Base-by-base conservation (phyloP, 164 flowering plant species). In the Macadamia integrifolia region DNA sequence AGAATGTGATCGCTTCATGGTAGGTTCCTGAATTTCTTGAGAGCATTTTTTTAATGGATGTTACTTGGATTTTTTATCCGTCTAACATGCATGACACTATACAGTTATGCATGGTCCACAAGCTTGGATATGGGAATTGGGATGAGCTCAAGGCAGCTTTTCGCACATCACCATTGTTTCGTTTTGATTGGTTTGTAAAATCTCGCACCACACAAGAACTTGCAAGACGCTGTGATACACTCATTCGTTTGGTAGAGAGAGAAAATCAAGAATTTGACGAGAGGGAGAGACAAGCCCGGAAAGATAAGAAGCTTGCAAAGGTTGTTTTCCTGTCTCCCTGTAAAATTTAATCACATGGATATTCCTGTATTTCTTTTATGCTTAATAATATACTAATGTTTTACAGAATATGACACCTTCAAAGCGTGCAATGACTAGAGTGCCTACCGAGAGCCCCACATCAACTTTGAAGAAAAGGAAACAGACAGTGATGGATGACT, bases 1-100 rank as follows among this genome's bases (percentile, higher is more conserved):
- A 84, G 99, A 95, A 77, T 95, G 99, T 73, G 99, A 95, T 60
- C 92, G 98, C 10, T 95, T 92, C 81, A 95, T 95, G 99, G 99
- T 95, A 60, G 9, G 61, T 66, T 71, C 59, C 28, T n/a, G 11
- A 11, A 32, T 62, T 44, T 58, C 32, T 35, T 6, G n/a, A 14
- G 43, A 15, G 23, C 23, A 23, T 23, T 23, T 23, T 59, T 9
- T 57, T 12, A n/a, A 15, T 6, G 11, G 23, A 30, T 15, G 28
- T 35, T n/a, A 14, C 14, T 8, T 14, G 11, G 5, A 0, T 35
- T 9, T 9, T 58, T 29, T 42, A 18, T 35, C 31, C 69, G 14
- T 63, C 42, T 53, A 57, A 13, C 58, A 31, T 61, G 17, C 61
- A 18, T 53, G 60, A 40, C 12, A 29, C 40, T 68, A 12, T 56